phyloP scores from a whole-genome alignment of 352 stramenopile species.

The Globisporangium yorkense region DNA sequence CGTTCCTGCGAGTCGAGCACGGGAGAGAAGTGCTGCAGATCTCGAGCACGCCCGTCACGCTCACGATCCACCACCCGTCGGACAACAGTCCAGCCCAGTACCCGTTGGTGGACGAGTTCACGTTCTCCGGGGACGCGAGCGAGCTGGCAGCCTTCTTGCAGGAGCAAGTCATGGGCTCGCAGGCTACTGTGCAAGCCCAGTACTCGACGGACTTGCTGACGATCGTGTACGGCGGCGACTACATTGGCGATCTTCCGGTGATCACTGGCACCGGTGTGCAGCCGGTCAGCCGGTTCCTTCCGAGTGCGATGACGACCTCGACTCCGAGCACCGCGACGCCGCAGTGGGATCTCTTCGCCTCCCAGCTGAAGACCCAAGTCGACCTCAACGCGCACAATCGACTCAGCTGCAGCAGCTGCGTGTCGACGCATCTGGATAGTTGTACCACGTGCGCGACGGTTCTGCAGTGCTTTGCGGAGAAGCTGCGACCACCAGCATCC shows the following conservation, averaged over 20 bases:
- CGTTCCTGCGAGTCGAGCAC: neutral
- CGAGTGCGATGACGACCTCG: neutral
- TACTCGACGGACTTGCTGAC: neutral
- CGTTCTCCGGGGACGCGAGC: neutral
- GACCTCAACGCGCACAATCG: neutral
- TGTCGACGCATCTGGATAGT: neutral
- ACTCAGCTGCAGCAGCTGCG: neutral
- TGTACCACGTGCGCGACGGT: neutral
- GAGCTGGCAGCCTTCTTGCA: slow-evolving; percentile 2
- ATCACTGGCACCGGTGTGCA: slow-evolving; percentile 1
- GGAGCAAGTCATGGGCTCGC: neutral
- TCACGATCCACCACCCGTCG: slow-evolving; percentile 1
- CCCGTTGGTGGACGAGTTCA: slow-evolving; percentile 4
- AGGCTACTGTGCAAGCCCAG: neutral
- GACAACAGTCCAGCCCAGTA: neutral
- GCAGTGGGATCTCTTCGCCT: slow-evolving; percentile 1
- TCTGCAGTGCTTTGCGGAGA: slow-evolving; percentile 4
- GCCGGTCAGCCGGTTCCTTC: neutral
- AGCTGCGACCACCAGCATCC: neutral
- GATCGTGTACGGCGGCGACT: slow-evolving; percentile 7
- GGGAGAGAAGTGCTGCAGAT: slow-evolving; percentile 4
- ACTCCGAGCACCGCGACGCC: neutral
- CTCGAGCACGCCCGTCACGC: neutral
- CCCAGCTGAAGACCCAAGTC: neutral
- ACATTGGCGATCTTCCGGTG: slow-evolving; percentile 4